Evolutionary conservation across 805 yeast species (phyloP), one percentile per base, ranked within the genome.

Genomic region (Dipodascus albidus): DNA sequence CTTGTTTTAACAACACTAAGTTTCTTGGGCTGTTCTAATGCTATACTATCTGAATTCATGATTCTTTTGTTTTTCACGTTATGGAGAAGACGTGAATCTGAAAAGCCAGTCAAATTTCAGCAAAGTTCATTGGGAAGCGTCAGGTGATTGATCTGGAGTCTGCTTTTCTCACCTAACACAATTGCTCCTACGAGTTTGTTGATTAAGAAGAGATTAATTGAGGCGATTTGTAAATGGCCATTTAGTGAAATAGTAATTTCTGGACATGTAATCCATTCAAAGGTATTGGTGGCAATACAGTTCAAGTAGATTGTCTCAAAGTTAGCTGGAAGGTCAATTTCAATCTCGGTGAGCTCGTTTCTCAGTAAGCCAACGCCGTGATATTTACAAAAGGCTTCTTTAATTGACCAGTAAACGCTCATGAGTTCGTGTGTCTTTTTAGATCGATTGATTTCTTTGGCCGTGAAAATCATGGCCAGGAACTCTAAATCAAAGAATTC

Each of bases 361-460:
- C 20, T 38, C 44, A 38, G n/a, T 11, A 38, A 19, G 20, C 44
- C 44, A 6, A 38, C 20, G 20, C 44, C 44, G n/a, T 38, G 44
- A 17, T 38, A 49, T 35, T 62, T 62, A n/a, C 61, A 52, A 27
- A 53, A 59, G 17, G 64, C 62, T 47, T 61, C 65, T 4, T 63
- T 50, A 11, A 57, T 60, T 2, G 64, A 62, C 65, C 64, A 61
- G 35, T 48, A 55, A 6, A 55, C 41, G 20, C 61, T 58, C 22
- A 38, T 6, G 20, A 38, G 20, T 11, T 23, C n/a, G 54, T 31
- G 4, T 1, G 2, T 4, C 1, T 14, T 4, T 52, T 19, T 14
- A 58, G 58, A 9, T 21, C 31, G 4, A 21, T 44, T 2, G 41
- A 44, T 44, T 54, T 60, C 41, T 60, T 48, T 38, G 9, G 4